Conservation (phyloP, 495 filamentous ascomycete genomes). For the Alectoria sarmentosa region DNA sequence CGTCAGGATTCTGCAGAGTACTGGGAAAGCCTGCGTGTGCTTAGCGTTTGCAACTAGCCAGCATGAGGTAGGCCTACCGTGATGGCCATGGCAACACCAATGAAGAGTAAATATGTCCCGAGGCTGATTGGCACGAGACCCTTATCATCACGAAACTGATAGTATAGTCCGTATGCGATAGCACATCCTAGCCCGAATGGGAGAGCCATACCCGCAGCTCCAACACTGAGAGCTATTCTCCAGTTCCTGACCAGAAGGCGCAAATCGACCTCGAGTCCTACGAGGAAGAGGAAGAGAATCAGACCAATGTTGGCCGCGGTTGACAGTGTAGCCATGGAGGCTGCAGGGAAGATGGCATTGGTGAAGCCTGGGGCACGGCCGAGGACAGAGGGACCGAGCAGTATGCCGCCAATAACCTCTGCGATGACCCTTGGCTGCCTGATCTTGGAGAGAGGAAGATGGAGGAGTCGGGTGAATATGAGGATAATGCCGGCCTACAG, state of each 20-base stretch:
- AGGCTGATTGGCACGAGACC: slow-evolving; percentile 61
- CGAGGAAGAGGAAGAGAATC: slow-evolving; percentile 84
- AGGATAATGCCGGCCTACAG: slow-evolving; percentile 81
- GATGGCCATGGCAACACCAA: slow-evolving; percentile 91
- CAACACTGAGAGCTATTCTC: slow-evolving; percentile 75
- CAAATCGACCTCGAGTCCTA: slow-evolving; percentile 88
- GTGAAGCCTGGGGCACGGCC: slow-evolving; percentile 78
- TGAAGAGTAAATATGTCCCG: slow-evolving; percentile 82
- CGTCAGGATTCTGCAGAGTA: slow-evolving; percentile 88
- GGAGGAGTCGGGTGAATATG: slow-evolving; percentile 77
- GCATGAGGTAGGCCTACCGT: slow-evolving; percentile 43
- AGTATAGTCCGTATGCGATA: slow-evolving; percentile 80
- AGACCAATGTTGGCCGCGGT: slow-evolving; percentile 87
- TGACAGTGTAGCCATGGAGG: slow-evolving; percentile 65
- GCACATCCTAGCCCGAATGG: slow-evolving; percentile 64
- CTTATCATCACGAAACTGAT: slow-evolving; percentile 63
- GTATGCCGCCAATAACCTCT: slow-evolving; percentile 88
- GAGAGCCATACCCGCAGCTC: slow-evolving; percentile 76
- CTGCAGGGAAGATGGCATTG: slow-evolving; percentile 65
- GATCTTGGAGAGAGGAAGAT: slow-evolving; percentile 76
- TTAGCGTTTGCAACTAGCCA: neutral
- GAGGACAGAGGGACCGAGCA: slow-evolving; percentile 83
- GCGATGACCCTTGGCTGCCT: slow-evolving; percentile 92
- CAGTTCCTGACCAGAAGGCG: slow-evolving; percentile 81
- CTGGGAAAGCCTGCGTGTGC: slow-evolving; percentile 66